Base-by-base conservation (phyloP, 2,329 filamentous ascomycete genomes). In the Corniculantispora saksenae region DNA sequence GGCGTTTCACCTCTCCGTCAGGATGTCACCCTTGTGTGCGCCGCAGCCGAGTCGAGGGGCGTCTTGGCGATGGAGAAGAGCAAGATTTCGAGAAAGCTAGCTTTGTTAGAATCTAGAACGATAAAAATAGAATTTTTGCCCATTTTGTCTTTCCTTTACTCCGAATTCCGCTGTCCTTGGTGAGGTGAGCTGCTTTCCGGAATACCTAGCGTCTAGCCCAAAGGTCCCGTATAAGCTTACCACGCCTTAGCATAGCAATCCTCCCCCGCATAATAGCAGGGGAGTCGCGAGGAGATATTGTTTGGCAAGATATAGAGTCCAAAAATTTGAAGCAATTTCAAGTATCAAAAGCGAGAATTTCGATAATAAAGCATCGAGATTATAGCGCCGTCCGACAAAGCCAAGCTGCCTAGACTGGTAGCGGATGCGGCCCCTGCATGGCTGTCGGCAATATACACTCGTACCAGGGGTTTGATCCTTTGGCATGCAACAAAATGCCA, bases 1-100 rank as follows among this genome's bases (percentile, higher is more conserved):
- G 58, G 60, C 60, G 60, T 62, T 62, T 62, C 60, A 62, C 50
- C 23, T 62, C 60, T 27, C 35, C 60, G 50, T 61, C 60, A 62
- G 60, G 60, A 38, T 29, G 9, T 19, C 2, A 3, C 40, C n/a
- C 7, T 40, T 29, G n/a, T n/a, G 9, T 40, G 12, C 15, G 12
- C 29, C 8, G 48, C 48, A 15, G 25, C 50, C 23, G 25, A 25
- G 50, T n/a, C 15, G n/a, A 60, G n/a, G 27, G 2, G 25, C n/a
- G 43, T 15, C 48, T 61, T 54, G 50, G 38, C 38, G 47, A 61
- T 61, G 38, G 17, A 29, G 17, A 21, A 50, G 57, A 17, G 21
- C 35, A 27, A 23, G 29, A 19, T 21, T 3, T 43, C 23, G 17
- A 13, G 48, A 5, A 4, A 27, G 25, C 9, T 27, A 6, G 3